These are phyloP conservation scores for Irpex rosettiformis DNA, from an alignment of 1,284 basidiomycete genomes.

Conservation along the genomic window DNA sequence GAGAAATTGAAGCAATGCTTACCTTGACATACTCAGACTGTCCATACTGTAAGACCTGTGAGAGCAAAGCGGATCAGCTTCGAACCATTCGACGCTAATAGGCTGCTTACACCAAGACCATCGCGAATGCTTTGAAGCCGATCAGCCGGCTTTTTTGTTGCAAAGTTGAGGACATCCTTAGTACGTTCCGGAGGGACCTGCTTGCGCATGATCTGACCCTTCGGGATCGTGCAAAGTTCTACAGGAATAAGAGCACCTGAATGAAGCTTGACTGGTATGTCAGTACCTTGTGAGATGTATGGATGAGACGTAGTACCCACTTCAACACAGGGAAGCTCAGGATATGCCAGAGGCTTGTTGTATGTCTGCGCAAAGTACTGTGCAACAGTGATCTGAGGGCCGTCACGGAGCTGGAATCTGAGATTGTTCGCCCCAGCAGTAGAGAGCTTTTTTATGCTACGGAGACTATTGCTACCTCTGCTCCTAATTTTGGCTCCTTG, in stretches of 20 bases:
- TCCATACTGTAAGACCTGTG: conserved; percentile 61
- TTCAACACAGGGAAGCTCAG: conserved; percentile 62
- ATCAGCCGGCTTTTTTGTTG: conserved; percentile 62
- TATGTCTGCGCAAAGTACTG: conserved; percentile 53
- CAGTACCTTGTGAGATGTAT: neutral
- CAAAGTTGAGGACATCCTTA: conserved; percentile 63
- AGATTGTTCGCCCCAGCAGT: conserved; percentile 44
- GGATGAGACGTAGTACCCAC: conserved; percentile 33
- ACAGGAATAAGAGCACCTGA: conserved; percentile 64
- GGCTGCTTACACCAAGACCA: conserved; percentile 45
- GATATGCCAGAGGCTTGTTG: conserved; percentile 50
- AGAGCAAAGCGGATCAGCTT: neutral
- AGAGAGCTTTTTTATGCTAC: conserved; percentile 51
- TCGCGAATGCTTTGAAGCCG: conserved; percentile 56
- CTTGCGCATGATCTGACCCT: conserved; percentile 73
- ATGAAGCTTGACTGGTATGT: conserved; percentile 46
- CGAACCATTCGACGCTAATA: neutral
- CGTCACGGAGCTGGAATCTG: conserved; percentile 54
- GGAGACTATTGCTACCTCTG: conserved; percentile 15
- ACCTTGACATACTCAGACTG: conserved; percentile 67
- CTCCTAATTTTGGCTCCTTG: conserved; percentile 54
- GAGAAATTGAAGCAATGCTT: conserved; percentile 1
- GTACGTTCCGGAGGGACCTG: conserved; percentile 68
- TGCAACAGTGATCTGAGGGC: conserved; percentile 51
- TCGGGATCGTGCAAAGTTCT: conserved; percentile 60